Conservation (phyloP, 192 early-diverging fungal genomes). For the Dissophora globulifera region DNA sequence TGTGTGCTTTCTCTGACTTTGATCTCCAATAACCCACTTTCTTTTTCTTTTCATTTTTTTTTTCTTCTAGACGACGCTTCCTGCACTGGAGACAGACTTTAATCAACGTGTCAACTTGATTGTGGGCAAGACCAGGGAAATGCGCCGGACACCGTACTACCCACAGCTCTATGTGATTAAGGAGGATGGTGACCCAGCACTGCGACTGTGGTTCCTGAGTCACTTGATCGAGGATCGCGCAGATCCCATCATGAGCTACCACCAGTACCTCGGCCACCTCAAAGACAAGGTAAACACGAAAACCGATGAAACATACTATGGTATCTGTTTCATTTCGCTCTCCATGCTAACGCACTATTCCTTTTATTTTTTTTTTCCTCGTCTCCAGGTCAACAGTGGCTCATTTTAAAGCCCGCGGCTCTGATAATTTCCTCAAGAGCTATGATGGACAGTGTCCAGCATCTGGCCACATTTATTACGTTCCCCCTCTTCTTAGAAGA, state of each 20-base stretch:
- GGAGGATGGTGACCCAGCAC: constrained; percentile 88
- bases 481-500: too few relatives aligned
- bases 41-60: neutral
- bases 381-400: constrained; percentile 33
- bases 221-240: constrained; percentile 93
- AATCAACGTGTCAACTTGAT: constrained; percentile 80
- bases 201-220: constrained; percentile 86
- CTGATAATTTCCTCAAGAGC: too few relatives aligned
- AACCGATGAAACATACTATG: neutral
- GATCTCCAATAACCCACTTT: too few relatives aligned
- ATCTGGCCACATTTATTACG: too few relatives aligned
- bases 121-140: constrained; percentile 75
- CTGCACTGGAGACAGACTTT: constrained; percentile 73
- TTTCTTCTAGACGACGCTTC: constrained; percentile 69
- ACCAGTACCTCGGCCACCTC: constrained; percentile 78
- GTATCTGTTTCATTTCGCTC: neutral
- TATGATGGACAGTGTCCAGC: too few relatives aligned
- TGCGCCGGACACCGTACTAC: constrained; percentile 74
- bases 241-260: constrained; percentile 78
- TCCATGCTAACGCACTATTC: neutral
- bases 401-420: constrained; percentile 46
- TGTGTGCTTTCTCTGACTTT: too few relatives aligned
- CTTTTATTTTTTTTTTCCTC: constrained; percentile 1
- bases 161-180: constrained; percentile 88
- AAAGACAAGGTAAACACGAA: constrained; percentile 66